phyloP scores from a whole-genome alignment of 2,329 filamentous ascomycete species.

The Colletotrichum neosansevieriae region DNA sequence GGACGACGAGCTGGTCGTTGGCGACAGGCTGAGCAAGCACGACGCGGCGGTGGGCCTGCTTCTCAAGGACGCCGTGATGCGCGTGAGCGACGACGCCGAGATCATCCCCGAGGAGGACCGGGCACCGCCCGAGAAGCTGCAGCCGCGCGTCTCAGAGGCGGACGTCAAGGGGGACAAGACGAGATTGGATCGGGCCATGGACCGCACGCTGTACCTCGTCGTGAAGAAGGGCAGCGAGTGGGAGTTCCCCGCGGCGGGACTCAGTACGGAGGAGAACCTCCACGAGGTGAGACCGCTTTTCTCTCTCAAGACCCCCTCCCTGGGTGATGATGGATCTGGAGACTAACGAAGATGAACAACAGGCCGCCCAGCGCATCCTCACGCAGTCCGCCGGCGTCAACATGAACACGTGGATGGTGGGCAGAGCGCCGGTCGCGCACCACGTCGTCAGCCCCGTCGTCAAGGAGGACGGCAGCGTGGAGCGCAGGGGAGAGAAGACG shows the following conservation, averaged over 20 bases:
- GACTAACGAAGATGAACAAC: constrained; percentile 12
- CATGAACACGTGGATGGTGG: constrained; percentile 99
- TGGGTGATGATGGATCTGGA: not conserved
- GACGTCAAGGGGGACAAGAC: constrained; percentile 79
- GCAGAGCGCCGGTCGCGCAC: constrained; percentile 89
- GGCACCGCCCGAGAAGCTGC: constrained; percentile 77
- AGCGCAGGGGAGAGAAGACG: constrained; percentile 77
- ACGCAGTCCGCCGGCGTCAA: constrained; percentile 84
- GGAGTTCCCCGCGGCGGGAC: constrained; percentile 82
- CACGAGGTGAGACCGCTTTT: constrained; percentile 75
- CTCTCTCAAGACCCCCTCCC: not conserved
- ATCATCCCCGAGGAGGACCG: constrained; percentile 68
- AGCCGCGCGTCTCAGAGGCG: constrained; percentile 79
- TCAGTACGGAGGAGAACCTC: constrained; percentile 80
- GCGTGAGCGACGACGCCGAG: constrained; percentile 71
- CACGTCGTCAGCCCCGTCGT: constrained; percentile 68
- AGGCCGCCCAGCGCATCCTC: constrained; percentile 87
- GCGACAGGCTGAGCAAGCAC: constrained; percentile 74
- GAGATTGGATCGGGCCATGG: constrained; percentile 83
- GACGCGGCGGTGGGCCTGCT: constrained; percentile 75
- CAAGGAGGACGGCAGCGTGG: constrained; percentile 56
- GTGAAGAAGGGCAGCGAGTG: constrained; percentile 81
- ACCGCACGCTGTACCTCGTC: constrained; percentile 87
- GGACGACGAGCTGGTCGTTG: constrained; percentile 91
- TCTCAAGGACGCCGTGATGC: constrained; percentile 79